These are phyloP conservation scores for Cercospora sp. DNA, from an alignment of 2,329 filamentous ascomycete genomes.

Conservation along the genomic window DNA sequence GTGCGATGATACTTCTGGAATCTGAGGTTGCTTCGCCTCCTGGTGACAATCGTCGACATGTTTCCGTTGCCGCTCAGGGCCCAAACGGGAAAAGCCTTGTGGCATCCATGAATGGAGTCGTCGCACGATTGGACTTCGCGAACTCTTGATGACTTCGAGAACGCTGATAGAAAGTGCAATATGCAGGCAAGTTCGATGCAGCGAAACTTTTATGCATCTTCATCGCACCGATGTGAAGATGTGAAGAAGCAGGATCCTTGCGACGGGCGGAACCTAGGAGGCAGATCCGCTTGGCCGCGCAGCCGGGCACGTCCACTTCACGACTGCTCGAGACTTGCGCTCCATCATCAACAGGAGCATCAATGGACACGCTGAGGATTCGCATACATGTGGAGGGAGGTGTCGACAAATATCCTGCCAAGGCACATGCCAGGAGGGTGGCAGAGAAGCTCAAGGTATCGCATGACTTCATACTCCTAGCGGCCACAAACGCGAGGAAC, in stretches of 20 bases:
- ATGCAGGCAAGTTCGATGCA: background rate
- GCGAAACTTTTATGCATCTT: background rate
- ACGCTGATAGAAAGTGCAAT: background rate
- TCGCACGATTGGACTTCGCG: background rate
- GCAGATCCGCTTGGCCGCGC: background rate
- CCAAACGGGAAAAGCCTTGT: background rate
- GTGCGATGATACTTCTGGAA: background rate
- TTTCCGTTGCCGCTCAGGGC: background rate
- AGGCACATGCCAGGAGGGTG: constrained; percentile 79
- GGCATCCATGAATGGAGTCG: background rate
- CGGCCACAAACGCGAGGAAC: constrained; percentile 52
- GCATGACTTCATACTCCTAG: constrained; percentile 76
- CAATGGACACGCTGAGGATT: constrained; percentile 16
- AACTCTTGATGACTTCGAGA: background rate
- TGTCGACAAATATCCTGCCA: constrained; percentile 69
- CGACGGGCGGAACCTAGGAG: background rate
- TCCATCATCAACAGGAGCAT: background rate
- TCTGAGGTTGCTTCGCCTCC: background rate
- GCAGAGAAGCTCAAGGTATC: constrained; percentile 69
- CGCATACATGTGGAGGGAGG: constrained; percentile 6
- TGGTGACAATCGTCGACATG: background rate
- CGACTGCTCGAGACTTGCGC: background rate
- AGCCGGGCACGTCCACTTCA: background rate
- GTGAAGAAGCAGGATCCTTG: background rate
- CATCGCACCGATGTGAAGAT: background rate